phyloP scores from a whole-genome alignment of 192 early-diverging fungal genomes.

The Rhizoclosmatium sp. region DNA sequence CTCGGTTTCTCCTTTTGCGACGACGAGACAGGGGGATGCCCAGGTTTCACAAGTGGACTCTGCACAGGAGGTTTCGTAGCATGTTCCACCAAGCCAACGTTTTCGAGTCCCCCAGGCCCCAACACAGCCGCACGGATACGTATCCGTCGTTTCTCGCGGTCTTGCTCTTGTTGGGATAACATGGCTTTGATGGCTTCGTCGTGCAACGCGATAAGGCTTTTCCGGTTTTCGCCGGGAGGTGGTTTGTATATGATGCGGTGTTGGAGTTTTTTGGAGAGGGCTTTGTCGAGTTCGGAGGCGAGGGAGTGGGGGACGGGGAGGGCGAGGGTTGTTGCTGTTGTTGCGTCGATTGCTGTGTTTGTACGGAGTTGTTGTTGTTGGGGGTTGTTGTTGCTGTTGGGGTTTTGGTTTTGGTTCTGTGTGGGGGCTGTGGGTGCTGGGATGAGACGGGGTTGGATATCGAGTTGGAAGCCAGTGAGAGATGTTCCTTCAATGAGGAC shows the following conservation, averaged over 20 bases:
- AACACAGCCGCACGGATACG: too few species aligned
- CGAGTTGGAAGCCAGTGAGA: not conserved
- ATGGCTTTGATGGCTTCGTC: not conserved
- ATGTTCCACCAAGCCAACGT: not conserved
- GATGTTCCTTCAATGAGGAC: not conserved
- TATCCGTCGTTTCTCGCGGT: too few species aligned
- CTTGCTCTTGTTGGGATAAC: too few species aligned
- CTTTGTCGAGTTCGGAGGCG: not conserved
- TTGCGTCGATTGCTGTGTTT: constrained; percentile 6
- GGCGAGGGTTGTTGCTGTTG: not conserved
- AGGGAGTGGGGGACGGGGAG: not conserved
- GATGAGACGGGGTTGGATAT: not conserved
- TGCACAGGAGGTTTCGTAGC: not conserved
- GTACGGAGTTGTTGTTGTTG: not conserved
- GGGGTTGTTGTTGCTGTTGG: not conserved
- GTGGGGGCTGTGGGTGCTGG: not conserved
- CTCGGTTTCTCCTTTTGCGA: not conserved
- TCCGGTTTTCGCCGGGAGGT: not conserved
- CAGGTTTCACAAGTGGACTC: not conserved
- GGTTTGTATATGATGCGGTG: not conserved
- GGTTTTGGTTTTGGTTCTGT: not conserved
- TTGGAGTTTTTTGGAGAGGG: constrained; percentile 1
- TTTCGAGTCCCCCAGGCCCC: not conserved
- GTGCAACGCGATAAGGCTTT: not conserved
- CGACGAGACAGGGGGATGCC: not conserved